Evolutionary conservation across 306 rosid genomes (phyloP).

Genomic region (Quercus aquifolioides): DNA sequence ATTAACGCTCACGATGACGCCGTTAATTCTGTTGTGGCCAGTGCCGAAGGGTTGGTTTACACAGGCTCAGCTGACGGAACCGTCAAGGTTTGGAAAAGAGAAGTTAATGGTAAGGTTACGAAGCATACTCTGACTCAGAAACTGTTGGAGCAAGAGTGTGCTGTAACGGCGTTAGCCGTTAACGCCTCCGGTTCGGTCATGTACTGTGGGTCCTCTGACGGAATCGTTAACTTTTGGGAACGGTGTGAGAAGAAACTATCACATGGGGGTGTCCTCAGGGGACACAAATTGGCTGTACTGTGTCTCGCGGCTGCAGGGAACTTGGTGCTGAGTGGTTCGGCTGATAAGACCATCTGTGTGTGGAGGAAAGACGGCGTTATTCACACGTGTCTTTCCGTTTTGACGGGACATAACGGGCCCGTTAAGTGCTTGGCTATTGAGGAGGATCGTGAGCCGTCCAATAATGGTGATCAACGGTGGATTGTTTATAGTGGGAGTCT

Average conservation of each 20-base stretch:
- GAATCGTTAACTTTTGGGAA: conserved; percentile 78
- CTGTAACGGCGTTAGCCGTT: conserved; percentile 72
- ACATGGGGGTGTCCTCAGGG: conserved; percentile 74
- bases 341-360: conserved; percentile 79
- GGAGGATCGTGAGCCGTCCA: conserved; percentile 31
- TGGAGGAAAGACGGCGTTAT: conserved; percentile 67
- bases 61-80: conserved; percentile 93
- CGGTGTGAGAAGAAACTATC: conserved; percentile 35
- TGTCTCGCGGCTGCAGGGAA: conserved; percentile 62
- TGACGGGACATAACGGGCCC: conserved; percentile 81
- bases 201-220: conserved; percentile 85
- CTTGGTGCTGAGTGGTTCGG: conserved; percentile 71
- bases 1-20: conserved; percentile 76
- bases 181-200: conserved; percentile 40
- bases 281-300: conserved; percentile 77
- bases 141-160: conserved; percentile 74
- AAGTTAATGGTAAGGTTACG: conserved; percentile 34
- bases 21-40: conserved; percentile 67
- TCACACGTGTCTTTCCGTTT: conserved; percentile 72
- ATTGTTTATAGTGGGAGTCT: conserved; percentile 84
- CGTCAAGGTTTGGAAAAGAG: conserved; percentile 68
- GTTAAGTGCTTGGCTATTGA: conserved; percentile 85
- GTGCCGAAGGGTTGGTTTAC: conserved; percentile 38
- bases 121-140: conserved; percentile 52
- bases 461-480: conserved; percentile 43